Evolutionary conservation across 1,284 basidiomycete genomes (phyloP).

Genomic region (Pyrrhoderma noxium): DNA sequence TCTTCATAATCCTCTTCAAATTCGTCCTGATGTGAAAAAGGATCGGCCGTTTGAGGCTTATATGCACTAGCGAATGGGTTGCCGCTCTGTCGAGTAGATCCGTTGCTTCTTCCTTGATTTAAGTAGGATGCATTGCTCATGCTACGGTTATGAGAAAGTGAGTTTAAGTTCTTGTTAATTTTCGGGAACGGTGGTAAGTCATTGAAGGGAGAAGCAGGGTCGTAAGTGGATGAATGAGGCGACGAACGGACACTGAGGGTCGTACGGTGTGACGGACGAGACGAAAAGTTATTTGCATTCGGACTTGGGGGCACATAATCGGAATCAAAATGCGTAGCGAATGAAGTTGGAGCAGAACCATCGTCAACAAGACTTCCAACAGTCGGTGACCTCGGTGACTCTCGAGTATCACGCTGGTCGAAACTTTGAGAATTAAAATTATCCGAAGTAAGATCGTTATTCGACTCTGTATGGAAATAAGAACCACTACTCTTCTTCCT

Average conservation of each 20-base stretch:
- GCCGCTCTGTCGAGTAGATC: not conserved
- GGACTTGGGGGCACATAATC: slow-evolving; percentile 22
- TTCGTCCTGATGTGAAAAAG: slow-evolving; percentile 1
- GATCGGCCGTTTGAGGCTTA: not conserved
- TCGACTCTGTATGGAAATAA: slow-evolving; percentile 35
- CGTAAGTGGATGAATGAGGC: slow-evolving; percentile 16
- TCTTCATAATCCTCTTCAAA: slow-evolving; percentile 20
- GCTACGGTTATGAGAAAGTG: slow-evolving; percentile 2
- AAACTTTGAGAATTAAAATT: slow-evolving; percentile 19
- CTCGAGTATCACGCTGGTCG: slow-evolving; percentile 17
- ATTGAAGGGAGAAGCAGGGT: slow-evolving; percentile 30
- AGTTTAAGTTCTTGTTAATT: slow-evolving; percentile 17
- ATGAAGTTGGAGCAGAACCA: slow-evolving; percentile 26
- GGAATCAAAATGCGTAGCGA: slow-evolving; percentile 35
- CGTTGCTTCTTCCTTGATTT: not conserved
- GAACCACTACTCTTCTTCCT: slow-evolving; percentile 41
- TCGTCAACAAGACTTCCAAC: slow-evolving; percentile 19
- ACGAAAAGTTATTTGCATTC: not conserved
- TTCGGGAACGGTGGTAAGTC: slow-evolving; percentile 27
- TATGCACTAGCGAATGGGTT: slow-evolving; percentile 9
- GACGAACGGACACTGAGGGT: slow-evolving; percentile 34
- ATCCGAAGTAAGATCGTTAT: slow-evolving; percentile 20
- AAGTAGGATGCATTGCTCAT: slow-evolving; percentile 5
- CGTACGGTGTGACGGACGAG: slow-evolving; percentile 18
- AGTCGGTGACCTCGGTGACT: slow-evolving; percentile 1